phyloP scores from a whole-genome alignment of 371 early-diverging fungal genomes.

The Pancytospora philotis region DNA sequence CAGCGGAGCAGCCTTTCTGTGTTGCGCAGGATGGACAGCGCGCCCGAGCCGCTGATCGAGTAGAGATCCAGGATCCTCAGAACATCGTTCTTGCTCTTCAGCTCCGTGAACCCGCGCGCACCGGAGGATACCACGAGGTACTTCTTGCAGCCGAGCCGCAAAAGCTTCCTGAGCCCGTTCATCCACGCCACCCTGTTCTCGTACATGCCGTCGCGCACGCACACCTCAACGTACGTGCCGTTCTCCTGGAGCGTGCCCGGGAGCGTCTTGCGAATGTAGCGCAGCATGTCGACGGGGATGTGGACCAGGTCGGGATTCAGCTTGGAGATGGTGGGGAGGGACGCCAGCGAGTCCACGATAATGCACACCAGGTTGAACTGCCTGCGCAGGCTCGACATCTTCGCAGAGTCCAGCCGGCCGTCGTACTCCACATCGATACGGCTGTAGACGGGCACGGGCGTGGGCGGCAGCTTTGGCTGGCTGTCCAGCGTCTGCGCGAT shows the following conservation, averaged over 20 bases:
- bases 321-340: background rate
- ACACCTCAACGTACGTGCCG: conserved; percentile 13
- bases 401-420: background rate
- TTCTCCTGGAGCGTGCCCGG: background rate
- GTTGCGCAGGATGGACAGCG: conserved; percentile 8
- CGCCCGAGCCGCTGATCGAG: background rate
- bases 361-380: conserved; percentile 16
- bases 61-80: conserved; percentile 9
- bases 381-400: background rate
- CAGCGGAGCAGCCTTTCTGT: conserved; percentile 5
- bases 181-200: conserved; percentile 5
- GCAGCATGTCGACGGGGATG: background rate
- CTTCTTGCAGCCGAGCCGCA: background rate
- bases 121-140: conserved; percentile 9
- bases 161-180: background rate
- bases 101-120: conserved; percentile 4
- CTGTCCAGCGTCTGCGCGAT: background rate
- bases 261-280: background rate
- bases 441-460: conserved; percentile 4
- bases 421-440: conserved; percentile 15
- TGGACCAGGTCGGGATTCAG: conserved; percentile 11
- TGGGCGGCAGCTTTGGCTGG: background rate
- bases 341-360: background rate
- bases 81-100: conserved; percentile 7
- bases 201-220: conserved; percentile 13